phyloP scores from a whole-genome alignment of 2,329 filamentous ascomycete genomes.

The Aspergillus awamori region DNA sequence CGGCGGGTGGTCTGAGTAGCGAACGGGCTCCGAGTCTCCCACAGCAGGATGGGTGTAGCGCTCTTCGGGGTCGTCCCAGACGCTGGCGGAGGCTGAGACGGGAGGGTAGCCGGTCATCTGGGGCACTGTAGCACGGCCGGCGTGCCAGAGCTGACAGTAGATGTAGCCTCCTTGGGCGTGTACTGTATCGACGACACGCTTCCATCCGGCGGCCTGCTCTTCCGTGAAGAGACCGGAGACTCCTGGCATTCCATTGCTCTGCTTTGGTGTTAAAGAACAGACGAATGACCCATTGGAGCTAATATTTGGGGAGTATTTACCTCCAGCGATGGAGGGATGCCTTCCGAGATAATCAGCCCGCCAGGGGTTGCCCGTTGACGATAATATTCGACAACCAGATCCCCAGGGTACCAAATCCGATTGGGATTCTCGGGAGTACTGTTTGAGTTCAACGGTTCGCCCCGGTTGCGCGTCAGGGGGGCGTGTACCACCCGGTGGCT shows the following conservation, averaged over 20 bases:
- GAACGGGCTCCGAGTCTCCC: slow-evolving; percentile 39
- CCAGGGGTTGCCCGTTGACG: slow-evolving; percentile 42
- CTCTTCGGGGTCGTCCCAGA: slow-evolving; percentile 51
- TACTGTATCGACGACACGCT: slow-evolving; percentile 54
- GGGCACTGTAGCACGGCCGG: slow-evolving; percentile 51
- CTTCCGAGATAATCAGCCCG: slow-evolving; percentile 43
- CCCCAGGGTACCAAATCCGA: slow-evolving; percentile 53
- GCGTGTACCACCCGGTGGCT: slow-evolving; percentile 57
- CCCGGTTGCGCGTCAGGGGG: slow-evolving; percentile 58
- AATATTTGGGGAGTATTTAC: slow-evolving; percentile 32
- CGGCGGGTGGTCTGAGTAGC: slow-evolving; percentile 47
- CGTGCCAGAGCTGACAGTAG: slow-evolving; percentile 46
- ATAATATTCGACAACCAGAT: slow-evolving; percentile 47
- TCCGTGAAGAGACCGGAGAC: slow-evolving; percentile 38
- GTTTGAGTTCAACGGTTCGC: slow-evolving; percentile 47
- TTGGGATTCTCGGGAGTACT: slow-evolving; percentile 52
- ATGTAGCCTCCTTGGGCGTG: slow-evolving; percentile 56
- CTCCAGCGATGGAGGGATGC: slow-evolving; percentile 42
- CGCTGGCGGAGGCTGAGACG: slow-evolving; percentile 47
- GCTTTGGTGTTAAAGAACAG: background rate
- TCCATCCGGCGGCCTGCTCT: slow-evolving; percentile 54
- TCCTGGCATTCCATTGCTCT: slow-evolving; percentile 45
- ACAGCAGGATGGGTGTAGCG: slow-evolving; percentile 46
- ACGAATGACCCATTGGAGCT: background rate
- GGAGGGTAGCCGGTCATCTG: slow-evolving; percentile 44